These are phyloP conservation scores for Tolypocladium endophyticum DNA, from an alignment of 2,329 filamentous ascomycete genomes.

Conservation along the genomic window DNA sequence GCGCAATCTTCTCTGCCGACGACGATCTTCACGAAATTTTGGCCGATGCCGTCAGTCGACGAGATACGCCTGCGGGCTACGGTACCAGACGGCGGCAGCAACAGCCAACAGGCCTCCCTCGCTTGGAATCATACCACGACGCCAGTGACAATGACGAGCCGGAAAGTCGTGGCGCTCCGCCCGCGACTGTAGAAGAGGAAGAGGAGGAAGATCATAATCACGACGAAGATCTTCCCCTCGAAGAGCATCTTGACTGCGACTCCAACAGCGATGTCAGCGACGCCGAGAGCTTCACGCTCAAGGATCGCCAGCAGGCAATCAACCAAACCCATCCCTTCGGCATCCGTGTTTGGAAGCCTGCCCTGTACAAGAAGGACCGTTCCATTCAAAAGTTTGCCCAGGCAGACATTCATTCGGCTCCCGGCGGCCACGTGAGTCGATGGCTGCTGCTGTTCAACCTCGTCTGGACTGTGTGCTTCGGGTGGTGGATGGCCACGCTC, in stretches of 20 bases:
- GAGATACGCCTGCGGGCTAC: slow-evolving; percentile 19
- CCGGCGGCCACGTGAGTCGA: slow-evolving; percentile 72
- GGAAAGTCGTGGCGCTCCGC: slow-evolving; percentile 5
- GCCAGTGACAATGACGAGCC: slow-evolving; percentile 13
- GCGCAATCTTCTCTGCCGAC: slow-evolving; percentile 83
- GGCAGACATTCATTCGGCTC: slow-evolving; percentile 91
- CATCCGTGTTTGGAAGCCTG: slow-evolving; percentile 98
- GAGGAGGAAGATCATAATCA: slow-evolving; percentile 15
- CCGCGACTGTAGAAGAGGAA: slow-evolving; percentile 6
- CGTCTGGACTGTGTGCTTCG: slow-evolving; percentile 83
- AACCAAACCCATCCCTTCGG: slow-evolving; percentile 98
- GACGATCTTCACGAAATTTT: slow-evolving; percentile 77
- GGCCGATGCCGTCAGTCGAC: slow-evolving; percentile 46
- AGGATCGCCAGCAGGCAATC: slow-evolving; percentile 93
- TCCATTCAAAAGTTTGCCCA: slow-evolving; percentile 95
- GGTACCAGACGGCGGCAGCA: slow-evolving; percentile 22
- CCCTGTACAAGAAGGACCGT: slow-evolving; percentile 92
- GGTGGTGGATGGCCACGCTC: slow-evolving; percentile 86
- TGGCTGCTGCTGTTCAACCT: slow-evolving; percentile 85
- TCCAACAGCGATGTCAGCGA: slow-evolving; percentile 73
- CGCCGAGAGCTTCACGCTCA: slow-evolving; percentile 93
- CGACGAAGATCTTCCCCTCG: slow-evolving; percentile 29
- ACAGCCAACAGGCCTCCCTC: slow-evolving; percentile 23
- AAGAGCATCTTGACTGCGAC: slow-evolving; percentile 45
- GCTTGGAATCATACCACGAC: slow-evolving; percentile 27